These are phyloP conservation scores for Aleurites moluccanus DNA, from an alignment of 441 rosid species.

Conservation along the genomic window DNA sequence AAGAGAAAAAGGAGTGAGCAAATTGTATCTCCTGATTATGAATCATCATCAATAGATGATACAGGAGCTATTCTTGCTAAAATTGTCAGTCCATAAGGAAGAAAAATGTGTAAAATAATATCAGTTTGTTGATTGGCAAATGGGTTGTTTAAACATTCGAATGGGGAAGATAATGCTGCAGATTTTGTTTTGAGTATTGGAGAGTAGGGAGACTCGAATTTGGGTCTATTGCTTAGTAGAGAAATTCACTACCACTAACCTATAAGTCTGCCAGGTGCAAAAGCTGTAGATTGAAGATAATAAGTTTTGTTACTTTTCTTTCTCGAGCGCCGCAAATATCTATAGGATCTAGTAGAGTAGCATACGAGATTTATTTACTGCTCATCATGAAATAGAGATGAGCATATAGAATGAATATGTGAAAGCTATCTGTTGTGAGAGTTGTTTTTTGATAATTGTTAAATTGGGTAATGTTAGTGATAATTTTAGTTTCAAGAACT, in stretches of 20 bases:
- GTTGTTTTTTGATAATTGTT: not conserved
- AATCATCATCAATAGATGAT: conserved; percentile 14
- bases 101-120: not conserved
- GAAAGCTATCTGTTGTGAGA: not conserved
- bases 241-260: too few species aligned
- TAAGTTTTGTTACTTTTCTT: not conserved
- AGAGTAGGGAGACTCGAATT: not conserved
- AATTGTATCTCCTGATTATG: conserved; percentile 16
- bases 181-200: not conserved
- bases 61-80: conserved; percentile 10
- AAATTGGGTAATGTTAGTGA: not conserved
- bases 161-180: not conserved
- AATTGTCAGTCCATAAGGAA: not conserved
- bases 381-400: not conserved
- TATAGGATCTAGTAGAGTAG: not conserved
- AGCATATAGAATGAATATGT: not conserved
- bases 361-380: not conserved
- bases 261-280: too few species aligned
- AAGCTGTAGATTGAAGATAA: too few species aligned
- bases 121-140: not conserved
- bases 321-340: not conserved
- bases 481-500: too few species aligned
- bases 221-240: too few species aligned
- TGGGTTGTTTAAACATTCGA: not conserved
- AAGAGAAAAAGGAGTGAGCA: conserved; percentile 41